phyloP scores from a whole-genome alignment of 2,329 filamentous ascomycete genomes.

The Venturia aucupariae region DNA sequence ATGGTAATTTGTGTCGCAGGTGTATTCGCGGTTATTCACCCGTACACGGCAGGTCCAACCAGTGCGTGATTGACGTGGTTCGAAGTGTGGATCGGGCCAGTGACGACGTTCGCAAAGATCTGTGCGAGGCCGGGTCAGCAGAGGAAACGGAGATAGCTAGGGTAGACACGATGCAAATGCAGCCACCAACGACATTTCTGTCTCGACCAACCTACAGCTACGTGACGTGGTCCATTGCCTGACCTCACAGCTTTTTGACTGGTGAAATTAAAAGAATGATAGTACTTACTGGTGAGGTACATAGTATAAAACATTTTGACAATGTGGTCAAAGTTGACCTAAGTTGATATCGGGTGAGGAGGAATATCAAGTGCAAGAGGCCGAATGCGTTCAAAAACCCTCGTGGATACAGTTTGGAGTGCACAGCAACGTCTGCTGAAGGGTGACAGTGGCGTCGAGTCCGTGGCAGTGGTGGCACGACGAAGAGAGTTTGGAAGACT shows the following conservation, averaged over 20 bases:
- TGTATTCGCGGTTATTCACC: conserved; percentile 94
- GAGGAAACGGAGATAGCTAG: not conserved
- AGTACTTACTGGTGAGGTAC: conserved; percentile 33
- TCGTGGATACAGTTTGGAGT: conserved; percentile 9
- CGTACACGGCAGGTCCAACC: conserved; percentile 86
- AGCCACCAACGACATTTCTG: not conserved
- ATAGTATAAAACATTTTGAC: conserved; percentile 35
- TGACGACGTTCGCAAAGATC: conserved; percentile 90
- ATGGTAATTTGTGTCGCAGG: conserved; percentile 78
- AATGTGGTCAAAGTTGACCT: not conserved
- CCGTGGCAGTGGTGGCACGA: conserved; percentile 8
- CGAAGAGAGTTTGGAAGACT: conserved; percentile 3
- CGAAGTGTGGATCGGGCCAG: conserved; percentile 86
- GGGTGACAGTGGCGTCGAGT: not conserved
- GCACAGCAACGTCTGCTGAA: conserved; percentile 7
- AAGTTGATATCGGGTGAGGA: not conserved
- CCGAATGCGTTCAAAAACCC: conserved; percentile 11
- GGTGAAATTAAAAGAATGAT: not conserved
- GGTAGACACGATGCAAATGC: not conserved
- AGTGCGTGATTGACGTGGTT: conserved; percentile 62
- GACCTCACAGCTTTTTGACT: not conserved
- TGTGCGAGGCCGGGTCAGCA: conserved; percentile 30
- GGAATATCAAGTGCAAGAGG: conserved; percentile 11
- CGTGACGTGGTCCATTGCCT: not conserved
- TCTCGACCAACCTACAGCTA: not conserved